Conservation (phyloP, 2,329 filamentous ascomycete species). For the Ophiobolus disseminans region DNA sequence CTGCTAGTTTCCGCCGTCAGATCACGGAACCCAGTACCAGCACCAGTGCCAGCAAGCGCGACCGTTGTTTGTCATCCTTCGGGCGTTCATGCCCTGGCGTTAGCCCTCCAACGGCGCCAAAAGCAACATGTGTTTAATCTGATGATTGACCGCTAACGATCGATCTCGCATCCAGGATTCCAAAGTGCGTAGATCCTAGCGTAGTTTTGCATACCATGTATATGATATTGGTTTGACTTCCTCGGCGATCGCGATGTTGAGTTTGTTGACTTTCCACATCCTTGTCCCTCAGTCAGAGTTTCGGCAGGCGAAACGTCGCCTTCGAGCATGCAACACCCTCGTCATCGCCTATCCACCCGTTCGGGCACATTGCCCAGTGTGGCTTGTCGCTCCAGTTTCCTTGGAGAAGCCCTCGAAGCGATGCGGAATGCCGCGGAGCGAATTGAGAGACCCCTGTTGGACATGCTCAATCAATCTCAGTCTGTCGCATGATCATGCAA, state of each 20-base stretch:
- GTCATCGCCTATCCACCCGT: conserved; percentile 1
- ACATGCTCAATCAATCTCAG: conserved; percentile 10
- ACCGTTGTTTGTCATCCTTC: conserved; percentile 31
- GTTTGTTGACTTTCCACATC: conserved; percentile 4
- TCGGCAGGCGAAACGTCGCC: neutral
- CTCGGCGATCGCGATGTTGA: neutral
- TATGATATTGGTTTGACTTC: neutral
- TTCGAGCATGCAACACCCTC: conserved; percentile 1
- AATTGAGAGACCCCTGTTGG: conserved; percentile 4
- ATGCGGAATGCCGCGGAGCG: conserved; percentile 1
- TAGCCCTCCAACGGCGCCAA: conserved; percentile 24
- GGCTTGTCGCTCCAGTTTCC: conserved; percentile 2
- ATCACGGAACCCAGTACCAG: conserved; percentile 18
- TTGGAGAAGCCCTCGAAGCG: neutral
- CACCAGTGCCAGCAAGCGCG: conserved; percentile 16
- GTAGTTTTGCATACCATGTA: conserved; percentile 1
- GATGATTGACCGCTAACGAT: conserved; percentile 35
- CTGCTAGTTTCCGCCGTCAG: conserved; percentile 48
- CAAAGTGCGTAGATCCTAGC: conserved; percentile 26
- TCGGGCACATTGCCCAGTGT: conserved; percentile 5
- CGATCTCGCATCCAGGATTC: conserved; percentile 32
- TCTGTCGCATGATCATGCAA: conserved; percentile 26
- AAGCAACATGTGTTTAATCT: conserved; percentile 27
- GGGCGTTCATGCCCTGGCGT: conserved; percentile 30
- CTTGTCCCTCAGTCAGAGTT: conserved; percentile 1